phyloP scores from a whole-genome alignment of 306 rosid genomes.

The Pachyrhizus erosus region DNA sequence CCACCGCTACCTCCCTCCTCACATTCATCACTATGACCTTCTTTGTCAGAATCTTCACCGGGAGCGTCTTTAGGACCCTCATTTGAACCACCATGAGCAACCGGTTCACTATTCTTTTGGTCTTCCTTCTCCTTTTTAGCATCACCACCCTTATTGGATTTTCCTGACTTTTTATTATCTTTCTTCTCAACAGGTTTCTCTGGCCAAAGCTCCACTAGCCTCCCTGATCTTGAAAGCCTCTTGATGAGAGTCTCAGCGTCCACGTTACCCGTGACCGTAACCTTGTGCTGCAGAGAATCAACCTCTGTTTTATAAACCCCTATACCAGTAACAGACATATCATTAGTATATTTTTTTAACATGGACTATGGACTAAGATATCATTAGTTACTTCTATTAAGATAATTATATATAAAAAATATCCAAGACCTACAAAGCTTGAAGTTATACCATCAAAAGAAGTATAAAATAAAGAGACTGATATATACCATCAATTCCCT shows the following conservation, averaged over 20 bases:
- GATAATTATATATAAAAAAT: not conserved
- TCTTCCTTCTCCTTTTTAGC: conserved; percentile 36
- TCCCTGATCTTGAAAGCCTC: conserved; percentile 83
- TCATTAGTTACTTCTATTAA: conserved; percentile 32
- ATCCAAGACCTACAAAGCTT: conserved; percentile 10
- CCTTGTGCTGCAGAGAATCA: conserved; percentile 84
- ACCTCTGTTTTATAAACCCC: conserved; percentile 80
- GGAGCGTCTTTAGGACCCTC: not conserved
- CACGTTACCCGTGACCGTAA: conserved; percentile 86
- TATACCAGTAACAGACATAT: conserved; percentile 21
- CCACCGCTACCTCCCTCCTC: conserved; percentile 43
- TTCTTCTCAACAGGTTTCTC: conserved; percentile 54
- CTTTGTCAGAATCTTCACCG: conserved; percentile 39
- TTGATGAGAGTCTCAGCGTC: conserved; percentile 72
- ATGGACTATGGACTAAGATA: conserved; percentile 12
- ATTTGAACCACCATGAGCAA: conserved; percentile 28
- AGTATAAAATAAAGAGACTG: not conserved
- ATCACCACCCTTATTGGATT: conserved; percentile 50
- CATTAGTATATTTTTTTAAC: not conserved
- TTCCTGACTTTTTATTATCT: conserved; percentile 58
- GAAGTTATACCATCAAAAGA: not conserved
- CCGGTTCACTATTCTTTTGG: conserved; percentile 43
- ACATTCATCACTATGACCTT: conserved; percentile 15
- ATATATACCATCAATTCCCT: conserved; percentile 68
- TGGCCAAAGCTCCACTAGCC: conserved; percentile 78